These are phyloP conservation scores for Maudiozyma humilis DNA, from an alignment of 1,139 yeast species.

Conservation along the genomic window DNA sequence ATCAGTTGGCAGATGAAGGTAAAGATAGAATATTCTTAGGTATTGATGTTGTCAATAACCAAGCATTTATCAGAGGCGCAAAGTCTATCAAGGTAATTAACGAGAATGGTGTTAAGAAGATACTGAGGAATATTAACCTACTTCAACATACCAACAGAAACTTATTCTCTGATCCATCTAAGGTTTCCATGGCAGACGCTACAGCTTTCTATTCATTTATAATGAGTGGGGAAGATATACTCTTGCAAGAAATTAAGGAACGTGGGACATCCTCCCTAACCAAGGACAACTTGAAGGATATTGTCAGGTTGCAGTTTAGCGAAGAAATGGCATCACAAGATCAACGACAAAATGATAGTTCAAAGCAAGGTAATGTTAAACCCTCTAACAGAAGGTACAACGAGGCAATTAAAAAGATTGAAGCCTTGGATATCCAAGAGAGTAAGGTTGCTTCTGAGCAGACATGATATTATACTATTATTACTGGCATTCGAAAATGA, in stretches of 20 bases:
- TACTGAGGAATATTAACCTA: constrained; percentile 60
- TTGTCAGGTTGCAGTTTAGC: constrained; percentile 42
- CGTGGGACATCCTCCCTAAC: constrained; percentile 29
- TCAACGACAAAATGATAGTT: background rate
- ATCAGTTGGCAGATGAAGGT: constrained; percentile 28
- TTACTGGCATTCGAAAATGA: too few species aligned
- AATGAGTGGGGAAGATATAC: constrained; percentile 18
- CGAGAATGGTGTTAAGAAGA: constrained; percentile 56
- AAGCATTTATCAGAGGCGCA: constrained; percentile 53
- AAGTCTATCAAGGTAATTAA: constrained; percentile 49
- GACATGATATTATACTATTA: too few species aligned
- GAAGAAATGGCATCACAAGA: constrained; percentile 32
- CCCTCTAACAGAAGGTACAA: constrained; percentile 21
- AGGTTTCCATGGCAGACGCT: constrained; percentile 52
- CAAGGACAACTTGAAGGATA: constrained; percentile 30
- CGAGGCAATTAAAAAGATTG: constrained; percentile 20
- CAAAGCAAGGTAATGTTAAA: constrained; percentile 14
- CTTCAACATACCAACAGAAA: constrained; percentile 70
- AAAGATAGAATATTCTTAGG: constrained; percentile 39
- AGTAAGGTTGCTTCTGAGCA: too few species aligned
- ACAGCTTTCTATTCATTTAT: constrained; percentile 50
- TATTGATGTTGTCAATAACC: constrained; percentile 48
- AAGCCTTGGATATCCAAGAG: constrained; percentile 3
- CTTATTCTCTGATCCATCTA: constrained; percentile 47
- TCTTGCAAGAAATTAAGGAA: constrained; percentile 28